phyloP scores from a whole-genome alignment of 1,139 yeast species.

The Kurtzmaniella natalensis region DNA sequence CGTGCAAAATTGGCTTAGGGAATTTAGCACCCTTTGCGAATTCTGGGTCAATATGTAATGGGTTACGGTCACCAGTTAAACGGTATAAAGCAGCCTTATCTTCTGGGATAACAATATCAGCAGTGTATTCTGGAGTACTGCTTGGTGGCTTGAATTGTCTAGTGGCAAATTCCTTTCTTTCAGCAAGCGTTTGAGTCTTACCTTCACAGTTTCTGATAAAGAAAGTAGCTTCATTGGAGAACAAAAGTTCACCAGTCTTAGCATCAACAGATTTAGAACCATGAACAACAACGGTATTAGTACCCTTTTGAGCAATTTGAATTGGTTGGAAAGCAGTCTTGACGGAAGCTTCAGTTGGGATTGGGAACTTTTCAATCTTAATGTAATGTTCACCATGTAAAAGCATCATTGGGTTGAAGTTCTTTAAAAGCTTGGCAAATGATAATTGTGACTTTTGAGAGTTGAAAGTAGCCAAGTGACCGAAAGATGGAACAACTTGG shows the following conservation, averaged over 20 bases:
- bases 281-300: slow-evolving; percentile 76
- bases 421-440: slow-evolving; percentile 58
- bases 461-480: slow-evolving; percentile 71
- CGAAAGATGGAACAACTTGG: slow-evolving; percentile 89
- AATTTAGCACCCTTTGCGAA: slow-evolving; percentile 90
- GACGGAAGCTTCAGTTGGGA: slow-evolving; percentile 68
- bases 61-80: slow-evolving; percentile 91
- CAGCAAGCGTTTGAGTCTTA: slow-evolving; percentile 45
- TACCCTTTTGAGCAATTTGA: slow-evolving; percentile 80
- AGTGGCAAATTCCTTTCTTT: slow-evolving; percentile 56
- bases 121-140: slow-evolving; percentile 61
- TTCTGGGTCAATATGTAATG: slow-evolving; percentile 88
- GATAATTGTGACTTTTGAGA: slow-evolving; percentile 49
- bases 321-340: slow-evolving; percentile 64
- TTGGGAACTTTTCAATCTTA: slow-evolving; percentile 72
- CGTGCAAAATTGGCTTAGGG: slow-evolving; percentile 86
- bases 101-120: slow-evolving; percentile 54
- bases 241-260: slow-evolving; percentile 63
- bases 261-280: slow-evolving; percentile 71
- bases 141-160: slow-evolving; percentile 65
- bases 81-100: slow-evolving; percentile 91
- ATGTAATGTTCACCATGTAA: slow-evolving; percentile 95
- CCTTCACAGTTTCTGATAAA: slow-evolving; percentile 84
- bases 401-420: slow-evolving; percentile 84
- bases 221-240: slow-evolving; percentile 80